Evolutionary conservation across 2,329 filamentous ascomycete genomes (phyloP), one percentile per base, ranked within the genome.

Genomic region (Fusarium luffae): DNA sequence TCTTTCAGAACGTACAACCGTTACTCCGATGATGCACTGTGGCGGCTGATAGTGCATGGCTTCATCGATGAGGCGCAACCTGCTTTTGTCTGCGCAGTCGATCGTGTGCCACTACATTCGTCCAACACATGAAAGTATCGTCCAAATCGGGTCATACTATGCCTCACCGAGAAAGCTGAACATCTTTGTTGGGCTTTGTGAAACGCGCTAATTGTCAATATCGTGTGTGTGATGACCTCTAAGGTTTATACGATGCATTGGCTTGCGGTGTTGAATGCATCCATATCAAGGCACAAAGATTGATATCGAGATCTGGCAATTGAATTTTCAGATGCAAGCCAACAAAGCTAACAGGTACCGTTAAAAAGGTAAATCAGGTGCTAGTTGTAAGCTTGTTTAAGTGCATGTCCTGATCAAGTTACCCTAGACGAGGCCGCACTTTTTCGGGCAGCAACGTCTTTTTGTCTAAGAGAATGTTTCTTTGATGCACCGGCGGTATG

Each of bases 61-160:
- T 66, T 55, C 47, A 16, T 37, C 25, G 42, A 49, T 46, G 50
- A 50, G 50, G 58, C 54, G 43, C 51, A 42, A 54, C 41, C 41
- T 51, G 34, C 34, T 18, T 37, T 37, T 55, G 51, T 54, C 27
- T 23, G 13, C 28, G 50, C 30, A 47, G 51, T 60, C 46, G 63
- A 71, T 62, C 59, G 16, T 23, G 55, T 69, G 49, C 44, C 52
- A 58, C 59, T 25, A 30, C 46, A 44, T 23, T 27, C 48, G 58
- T 55, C 54, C 68, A 51, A 64, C 54, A 71, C 34, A 54, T 23
- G 30, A 41, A 42, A 37, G 5, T 27, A 19, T 41, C 13, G 16
- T 12, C 49, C 52, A 28, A 46, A 65, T 61, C 14, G 23, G 51
- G 49, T 41, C 21, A 50, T 63, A 43, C 41, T 28, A 19, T 43